phyloP scores from a whole-genome alignment of 768 basidiomycete species.

The Suillus hirtellus region DNA sequence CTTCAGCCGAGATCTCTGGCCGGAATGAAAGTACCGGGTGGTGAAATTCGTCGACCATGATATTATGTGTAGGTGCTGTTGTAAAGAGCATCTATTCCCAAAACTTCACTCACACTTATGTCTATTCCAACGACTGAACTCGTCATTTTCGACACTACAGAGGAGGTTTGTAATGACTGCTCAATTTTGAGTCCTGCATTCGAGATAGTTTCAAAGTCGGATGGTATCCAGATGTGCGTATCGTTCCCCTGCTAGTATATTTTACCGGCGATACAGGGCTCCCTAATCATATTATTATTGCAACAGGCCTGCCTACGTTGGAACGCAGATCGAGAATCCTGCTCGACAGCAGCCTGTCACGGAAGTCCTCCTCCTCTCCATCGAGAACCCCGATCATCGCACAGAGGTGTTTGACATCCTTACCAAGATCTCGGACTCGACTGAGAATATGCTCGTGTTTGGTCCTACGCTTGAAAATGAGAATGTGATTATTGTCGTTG shows the following conservation, averaged over 20 bases:
- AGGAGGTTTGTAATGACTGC: slow-evolving; percentile 14
- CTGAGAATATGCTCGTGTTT: slow-evolving; percentile 19
- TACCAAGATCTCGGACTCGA: slow-evolving; percentile 17
- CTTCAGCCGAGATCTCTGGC: not conserved
- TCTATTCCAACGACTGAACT: slow-evolving; percentile 26
- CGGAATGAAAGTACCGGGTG: not conserved
- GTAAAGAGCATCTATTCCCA: not conserved
- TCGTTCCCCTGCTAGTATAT: not conserved
- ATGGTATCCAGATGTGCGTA: slow-evolving; percentile 20
- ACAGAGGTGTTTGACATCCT: slow-evolving; percentile 15
- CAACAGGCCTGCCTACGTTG: slow-evolving; percentile 22
- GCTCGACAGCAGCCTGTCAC: slow-evolving; percentile 24
- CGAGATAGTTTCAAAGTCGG: slow-evolving; percentile 12
- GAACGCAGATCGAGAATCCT: slow-evolving; percentile 22
- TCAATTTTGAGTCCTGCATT: slow-evolving; percentile 8
- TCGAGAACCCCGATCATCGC: slow-evolving; percentile 27
- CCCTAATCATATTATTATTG: not conserved
- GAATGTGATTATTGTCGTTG: slow-evolving; percentile 21
- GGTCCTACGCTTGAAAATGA: slow-evolving; percentile 24
- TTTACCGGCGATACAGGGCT: not conserved
- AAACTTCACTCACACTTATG: slow-evolving; percentile 9
- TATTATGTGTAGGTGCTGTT: not conserved
- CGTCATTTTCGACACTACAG: slow-evolving; percentile 21
- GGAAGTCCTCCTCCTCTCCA: slow-evolving; percentile 16
- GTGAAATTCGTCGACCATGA: not conserved